phyloP scores from a whole-genome alignment of 306 rosid species.

The Canavalia ensiformis region DNA sequence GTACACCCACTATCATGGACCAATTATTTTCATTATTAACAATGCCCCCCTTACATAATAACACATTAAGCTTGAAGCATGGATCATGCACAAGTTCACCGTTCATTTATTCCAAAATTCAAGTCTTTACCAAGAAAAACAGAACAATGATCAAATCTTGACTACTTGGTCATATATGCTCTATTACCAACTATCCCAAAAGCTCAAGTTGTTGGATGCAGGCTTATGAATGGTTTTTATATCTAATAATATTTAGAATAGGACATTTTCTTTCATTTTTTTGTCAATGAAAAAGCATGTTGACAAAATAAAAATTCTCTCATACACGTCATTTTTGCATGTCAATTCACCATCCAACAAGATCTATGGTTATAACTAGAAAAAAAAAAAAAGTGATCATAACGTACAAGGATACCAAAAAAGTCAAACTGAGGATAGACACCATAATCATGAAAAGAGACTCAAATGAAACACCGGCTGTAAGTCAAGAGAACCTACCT shows the following conservation, averaged over 20 bases:
- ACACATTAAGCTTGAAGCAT: background rate
- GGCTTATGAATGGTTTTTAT: background rate
- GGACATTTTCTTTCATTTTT: background rate
- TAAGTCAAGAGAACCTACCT: conserved; percentile 59
- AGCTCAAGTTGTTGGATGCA: background rate
- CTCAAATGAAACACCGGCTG: conserved; percentile 1
- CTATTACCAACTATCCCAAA: conserved; percentile 12
- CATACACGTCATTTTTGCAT: background rate
- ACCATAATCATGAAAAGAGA: conserved; percentile 31
- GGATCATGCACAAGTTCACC: background rate
- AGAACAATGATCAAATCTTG: background rate
- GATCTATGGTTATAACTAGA: background rate
- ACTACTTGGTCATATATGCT: background rate
- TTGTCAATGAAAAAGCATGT: background rate
- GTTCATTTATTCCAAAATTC: background rate
- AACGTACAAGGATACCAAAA: conserved; percentile 5
- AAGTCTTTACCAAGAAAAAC: background rate
- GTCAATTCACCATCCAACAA: conserved; percentile 16
- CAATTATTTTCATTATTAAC: background rate
- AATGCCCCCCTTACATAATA: too few relatives aligned
- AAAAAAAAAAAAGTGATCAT: conserved; percentile 20
- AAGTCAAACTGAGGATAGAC: conserved; percentile 15
- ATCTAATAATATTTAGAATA: background rate
- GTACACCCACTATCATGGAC: background rate
- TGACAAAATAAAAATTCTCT: background rate